A percentile compares a stretch with the other conserved stretches of the same genome.
These are phyloP conservation scores for Golubevia sp. DNA, from an alignment of 1,284 basidiomycete species.

Conservation along the genomic window DNA sequence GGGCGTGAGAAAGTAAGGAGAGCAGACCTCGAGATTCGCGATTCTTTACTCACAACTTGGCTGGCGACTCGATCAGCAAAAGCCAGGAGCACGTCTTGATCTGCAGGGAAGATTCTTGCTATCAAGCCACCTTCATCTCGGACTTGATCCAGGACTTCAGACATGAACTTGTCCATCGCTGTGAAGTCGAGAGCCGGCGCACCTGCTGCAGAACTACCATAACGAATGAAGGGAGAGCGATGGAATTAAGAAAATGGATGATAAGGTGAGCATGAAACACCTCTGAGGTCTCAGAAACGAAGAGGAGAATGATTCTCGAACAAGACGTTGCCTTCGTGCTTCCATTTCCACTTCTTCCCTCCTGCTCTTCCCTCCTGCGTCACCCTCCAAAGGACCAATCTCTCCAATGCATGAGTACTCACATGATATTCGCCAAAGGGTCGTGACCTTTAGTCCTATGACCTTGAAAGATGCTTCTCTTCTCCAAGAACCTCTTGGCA, in stretches of 20 bases:
- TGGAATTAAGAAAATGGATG: no score
- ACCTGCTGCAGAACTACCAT: not conserved
- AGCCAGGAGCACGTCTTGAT: slow-evolving; percentile 72
- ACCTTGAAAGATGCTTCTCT: not conserved
- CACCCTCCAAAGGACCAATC: no score
- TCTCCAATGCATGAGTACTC: no score
- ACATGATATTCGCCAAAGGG: not conserved
- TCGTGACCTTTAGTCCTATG: not conserved
- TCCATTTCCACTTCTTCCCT: no score
- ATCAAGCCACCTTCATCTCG: slow-evolving; percentile 77
- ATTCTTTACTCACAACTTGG: slow-evolving; percentile 68
- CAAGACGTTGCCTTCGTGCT: not conserved
- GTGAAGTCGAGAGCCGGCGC: slow-evolving; percentile 73
- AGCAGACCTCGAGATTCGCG: not conserved
- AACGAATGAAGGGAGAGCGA: no score
- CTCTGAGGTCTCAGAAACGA: slow-evolving; percentile 16
- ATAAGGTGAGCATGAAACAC: no score
- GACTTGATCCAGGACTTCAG: slow-evolving; percentile 71
- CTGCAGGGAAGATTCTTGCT: slow-evolving; percentile 80
- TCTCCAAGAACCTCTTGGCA: not conserved
- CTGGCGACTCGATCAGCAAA: slow-evolving; percentile 77
- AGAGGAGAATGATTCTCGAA: no score
- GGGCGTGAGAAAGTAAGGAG: not conserved
- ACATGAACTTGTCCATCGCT: slow-evolving; percentile 90
- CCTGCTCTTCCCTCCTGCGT: no score